These are phyloP conservation scores for Inonotus hispidus DNA, from an alignment of 1,284 basidiomycete species.

Conservation along the genomic window DNA sequence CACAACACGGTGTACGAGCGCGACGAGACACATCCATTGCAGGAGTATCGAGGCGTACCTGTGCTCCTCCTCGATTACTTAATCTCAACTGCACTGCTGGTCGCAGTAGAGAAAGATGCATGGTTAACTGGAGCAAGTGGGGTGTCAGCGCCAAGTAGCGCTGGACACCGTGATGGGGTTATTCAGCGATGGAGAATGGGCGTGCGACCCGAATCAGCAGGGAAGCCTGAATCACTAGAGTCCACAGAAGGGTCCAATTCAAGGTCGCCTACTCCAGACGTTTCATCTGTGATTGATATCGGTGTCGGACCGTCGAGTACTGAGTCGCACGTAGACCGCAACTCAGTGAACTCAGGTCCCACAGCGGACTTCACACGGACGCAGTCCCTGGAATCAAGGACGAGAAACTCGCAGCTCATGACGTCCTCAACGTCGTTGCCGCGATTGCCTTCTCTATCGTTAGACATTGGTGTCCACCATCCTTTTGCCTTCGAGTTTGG, in stretches of 20 bases:
- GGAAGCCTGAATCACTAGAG: not conserved
- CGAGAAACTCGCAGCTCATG: not conserved
- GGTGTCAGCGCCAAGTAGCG: not conserved
- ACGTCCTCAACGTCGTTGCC: not conserved
- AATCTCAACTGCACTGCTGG: slow-evolving; percentile 55
- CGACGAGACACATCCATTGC: slow-evolving; percentile 41
- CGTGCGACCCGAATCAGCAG: slow-evolving; percentile 5
- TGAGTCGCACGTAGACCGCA: not conserved
- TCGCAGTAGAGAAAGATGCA: slow-evolving; percentile 61
- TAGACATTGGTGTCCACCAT: not conserved
- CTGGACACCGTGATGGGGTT: not conserved
- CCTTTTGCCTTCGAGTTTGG: not conserved
- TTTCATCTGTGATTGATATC: slow-evolving; percentile 4
- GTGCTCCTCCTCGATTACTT: slow-evolving; percentile 63
- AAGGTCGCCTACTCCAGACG: slow-evolving; percentile 5
- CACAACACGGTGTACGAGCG: slow-evolving; percentile 54
- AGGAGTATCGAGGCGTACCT: slow-evolving; percentile 57
- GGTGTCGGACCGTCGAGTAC: not conserved
- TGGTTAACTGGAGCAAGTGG: slow-evolving; percentile 33
- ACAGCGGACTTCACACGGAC: not conserved
- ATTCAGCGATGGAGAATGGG: slow-evolving; percentile 14
- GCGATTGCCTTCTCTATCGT: not conserved
- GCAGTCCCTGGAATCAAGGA: not conserved
- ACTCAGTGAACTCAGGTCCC: not conserved
- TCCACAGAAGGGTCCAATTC: not conserved